These are phyloP conservation scores for Metrosideros polymorpha DNA, from an alignment of 441 rosid species.

Conservation along the genomic window DNA sequence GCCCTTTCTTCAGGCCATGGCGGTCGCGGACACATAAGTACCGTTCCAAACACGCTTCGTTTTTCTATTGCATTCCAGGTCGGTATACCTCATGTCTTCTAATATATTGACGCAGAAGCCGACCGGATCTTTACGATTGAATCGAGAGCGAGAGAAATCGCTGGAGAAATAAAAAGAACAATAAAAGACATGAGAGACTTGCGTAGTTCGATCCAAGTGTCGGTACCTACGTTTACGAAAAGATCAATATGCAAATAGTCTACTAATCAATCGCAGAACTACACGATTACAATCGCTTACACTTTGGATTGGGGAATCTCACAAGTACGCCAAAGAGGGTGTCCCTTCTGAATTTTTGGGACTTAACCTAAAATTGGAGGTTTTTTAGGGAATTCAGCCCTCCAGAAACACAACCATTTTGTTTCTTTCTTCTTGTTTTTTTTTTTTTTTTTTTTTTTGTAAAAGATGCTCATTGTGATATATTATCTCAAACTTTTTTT, in stretches of 20 bases:
- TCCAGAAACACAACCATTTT: neutral
- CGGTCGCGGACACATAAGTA: no score
- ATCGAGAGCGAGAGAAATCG: neutral
- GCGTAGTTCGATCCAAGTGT: rapidly evolving
- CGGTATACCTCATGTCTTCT: neutral
- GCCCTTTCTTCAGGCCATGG: no score
- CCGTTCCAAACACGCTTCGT: neutral
- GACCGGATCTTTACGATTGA: neutral
- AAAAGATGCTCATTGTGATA: no score
- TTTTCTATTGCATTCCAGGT: neutral
- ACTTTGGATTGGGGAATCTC: no score
- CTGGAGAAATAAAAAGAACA: neutral
- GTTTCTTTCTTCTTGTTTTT: no score
- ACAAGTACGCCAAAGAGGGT: neutral
- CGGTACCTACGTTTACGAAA: rapidly evolving
- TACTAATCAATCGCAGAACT: neutral
- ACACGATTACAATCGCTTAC: neutral
- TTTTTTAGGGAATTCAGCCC: no score
- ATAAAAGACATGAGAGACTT: neutral
- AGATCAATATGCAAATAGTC: neutral
- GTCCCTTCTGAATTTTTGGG: neutral
- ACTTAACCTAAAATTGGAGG: no score
- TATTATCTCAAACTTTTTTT: no score
- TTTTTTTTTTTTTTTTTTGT: neutral
- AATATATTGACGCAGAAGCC: neutral